Base-by-base conservation (phyloP, 768 basidiomycete genomes). In the Mycena chlorophos region DNA sequence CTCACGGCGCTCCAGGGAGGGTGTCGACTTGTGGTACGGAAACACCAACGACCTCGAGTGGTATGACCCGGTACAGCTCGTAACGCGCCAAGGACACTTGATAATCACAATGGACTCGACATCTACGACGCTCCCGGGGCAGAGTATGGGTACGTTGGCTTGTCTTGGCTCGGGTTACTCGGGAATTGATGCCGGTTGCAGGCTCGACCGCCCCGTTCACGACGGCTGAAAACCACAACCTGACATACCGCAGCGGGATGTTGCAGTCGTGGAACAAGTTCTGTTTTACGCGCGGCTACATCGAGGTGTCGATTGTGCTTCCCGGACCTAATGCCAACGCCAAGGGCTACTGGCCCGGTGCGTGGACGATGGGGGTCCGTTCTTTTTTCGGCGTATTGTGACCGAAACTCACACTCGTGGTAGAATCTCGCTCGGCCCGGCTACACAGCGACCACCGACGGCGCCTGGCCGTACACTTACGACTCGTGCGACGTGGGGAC, bases 201-300 rank as follows among this genome's bases (percentile, higher is more conserved):
- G 75, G 71, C 30, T 78, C 77, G 2, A 78, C 78, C 0, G 78
- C 78, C 0, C 78, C 78, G 0, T 78, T 81, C 54, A 77, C 75
- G 0, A n/a, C 56, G 3, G 74, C 60, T 0, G 63, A 75, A 22
- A 81, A 85, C 61, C 85, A 93, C 66, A 74, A 73, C 5, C 76
- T 89, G 55, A 73, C 74, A 34, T 94, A 86, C 65, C 74, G 82
- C 62, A 84, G 75, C 66, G 91, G 86, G 4, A 91, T 93, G 89
- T 73, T 94, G 3, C 90, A 93, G 72, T 83, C 82, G 37, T 94
- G 92, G 91, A 94, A 94, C 71, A 91, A 94, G 76, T 86, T 94
- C 65, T 94, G 89, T 69, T 92, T 91, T 65, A 84, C 88, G 26
- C 81, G 80, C 25, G 91, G 91, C 4, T 88, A 88, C 70, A 81